These are phyloP conservation scores for Aspergillus novoparasiticus DNA, from an alignment of 2,329 filamentous ascomycete genomes.

Conservation along the genomic window DNA sequence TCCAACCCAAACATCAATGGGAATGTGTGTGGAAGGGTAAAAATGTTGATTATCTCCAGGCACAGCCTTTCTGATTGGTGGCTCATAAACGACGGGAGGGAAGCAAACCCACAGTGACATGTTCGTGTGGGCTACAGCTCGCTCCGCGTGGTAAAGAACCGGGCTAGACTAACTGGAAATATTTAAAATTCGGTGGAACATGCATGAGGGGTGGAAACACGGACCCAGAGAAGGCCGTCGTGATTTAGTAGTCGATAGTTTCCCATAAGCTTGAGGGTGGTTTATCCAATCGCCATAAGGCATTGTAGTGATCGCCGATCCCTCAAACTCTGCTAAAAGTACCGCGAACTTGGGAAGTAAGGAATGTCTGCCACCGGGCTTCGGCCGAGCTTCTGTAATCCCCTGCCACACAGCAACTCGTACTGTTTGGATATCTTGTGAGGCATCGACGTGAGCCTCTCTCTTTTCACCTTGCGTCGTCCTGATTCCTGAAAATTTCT, in stretches of 20 bases:
- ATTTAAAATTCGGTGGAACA: conserved; percentile 10
- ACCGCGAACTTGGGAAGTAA: neutral
- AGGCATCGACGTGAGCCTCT: neutral
- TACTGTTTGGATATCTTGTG: neutral
- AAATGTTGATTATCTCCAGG: neutral
- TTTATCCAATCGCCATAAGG: conserved; percentile 10
- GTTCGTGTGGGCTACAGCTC: conserved; percentile 3
- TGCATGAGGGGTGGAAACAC: conserved; percentile 12
- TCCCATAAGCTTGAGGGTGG: conserved; percentile 9
- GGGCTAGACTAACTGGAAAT: neutral
- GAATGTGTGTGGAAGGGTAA: conserved; percentile 9
- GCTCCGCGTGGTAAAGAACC: neutral
- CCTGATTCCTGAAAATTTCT: neutral
- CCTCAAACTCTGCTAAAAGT: neutral
- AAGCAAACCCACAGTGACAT: conserved; percentile 1
- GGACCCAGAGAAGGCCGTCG: conserved; percentile 6
- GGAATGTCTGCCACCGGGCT: conserved; percentile 2
- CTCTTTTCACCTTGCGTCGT: neutral
- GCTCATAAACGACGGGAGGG: neutral
- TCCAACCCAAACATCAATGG: conserved; percentile 4
- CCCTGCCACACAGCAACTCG: neutral
- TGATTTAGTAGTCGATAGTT: conserved; percentile 17
- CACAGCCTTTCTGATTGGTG: neutral
- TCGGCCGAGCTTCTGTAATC: neutral
- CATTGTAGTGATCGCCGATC: conserved; percentile 14